Conservation (phyloP, 1,139 yeast genomes). For the Blastobotrys ciferrii region DNA sequence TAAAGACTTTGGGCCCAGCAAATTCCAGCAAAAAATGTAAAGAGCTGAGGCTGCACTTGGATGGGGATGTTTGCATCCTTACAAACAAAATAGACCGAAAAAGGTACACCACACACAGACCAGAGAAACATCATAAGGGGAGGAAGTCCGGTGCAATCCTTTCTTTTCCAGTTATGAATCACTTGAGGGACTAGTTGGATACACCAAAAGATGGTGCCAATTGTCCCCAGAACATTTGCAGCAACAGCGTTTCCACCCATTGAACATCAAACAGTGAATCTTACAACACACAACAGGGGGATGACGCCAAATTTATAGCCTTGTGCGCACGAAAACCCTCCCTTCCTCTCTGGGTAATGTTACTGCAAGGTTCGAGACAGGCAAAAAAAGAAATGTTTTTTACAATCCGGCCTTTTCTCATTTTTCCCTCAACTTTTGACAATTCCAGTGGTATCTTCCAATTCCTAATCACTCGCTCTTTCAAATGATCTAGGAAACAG, state of each 20-base stretch:
- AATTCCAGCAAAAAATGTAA: constrained; percentile 65
- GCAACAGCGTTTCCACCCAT: constrained; percentile 38
- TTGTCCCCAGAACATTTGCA: constrained; percentile 76
- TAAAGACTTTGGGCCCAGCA: constrained; percentile 73
- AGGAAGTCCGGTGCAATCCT: constrained; percentile 85
- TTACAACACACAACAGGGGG: not conserved
- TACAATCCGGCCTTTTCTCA: not conserved
- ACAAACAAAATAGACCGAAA: constrained; percentile 74
- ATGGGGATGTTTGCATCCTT: constrained; percentile 72
- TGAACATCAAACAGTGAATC: not conserved
- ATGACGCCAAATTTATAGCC: not conserved
- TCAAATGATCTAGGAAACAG: not conserved
- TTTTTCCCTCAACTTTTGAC: not conserved
- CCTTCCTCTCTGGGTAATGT: not conserved
- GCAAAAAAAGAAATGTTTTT: not conserved
- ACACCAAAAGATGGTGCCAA: constrained; percentile 91
- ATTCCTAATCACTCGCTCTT: not conserved
- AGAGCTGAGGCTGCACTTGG: constrained; percentile 82
- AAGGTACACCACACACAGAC: constrained; percentile 82
- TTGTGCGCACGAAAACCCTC: not conserved
- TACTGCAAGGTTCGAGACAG: not conserved
- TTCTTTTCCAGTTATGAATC: constrained; percentile 62
- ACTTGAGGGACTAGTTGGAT: constrained; percentile 86
- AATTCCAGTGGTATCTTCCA: not conserved
- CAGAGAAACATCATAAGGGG: constrained; percentile 81